Base-by-base conservation (phyloP, 495 filamentous ascomycete genomes). In the Opeltia flavorubescens region DNA sequence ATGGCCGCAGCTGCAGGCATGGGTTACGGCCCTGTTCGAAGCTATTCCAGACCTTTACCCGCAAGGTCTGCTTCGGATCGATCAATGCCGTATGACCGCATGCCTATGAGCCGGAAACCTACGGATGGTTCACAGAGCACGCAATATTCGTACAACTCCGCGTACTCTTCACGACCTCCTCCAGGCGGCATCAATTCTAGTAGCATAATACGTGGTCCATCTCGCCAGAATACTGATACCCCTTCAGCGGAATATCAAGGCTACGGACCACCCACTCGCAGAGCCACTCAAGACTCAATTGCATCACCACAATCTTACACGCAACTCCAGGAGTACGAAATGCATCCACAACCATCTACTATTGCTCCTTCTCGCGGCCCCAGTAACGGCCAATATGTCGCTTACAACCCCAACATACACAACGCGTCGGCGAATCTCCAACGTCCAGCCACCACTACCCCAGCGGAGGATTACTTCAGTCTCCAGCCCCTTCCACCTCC, bases 1-100 rank as follows among this genome's bases (percentile, higher is more conserved):
- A 63, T 84, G 36, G 59, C 60, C 18, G 64, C 66, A 38, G 76
- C 81, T 12, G 76, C 73, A 3, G 66, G 65, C 5, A 80, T 81
- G 62, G 80, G 76, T 34, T 76, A 72, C 47, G 68, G 62, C 27
- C 65, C 71, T 43, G 67, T 62, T 31, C 59, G 52, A 21, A 39
- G 55, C 36, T 58, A 43, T 25, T 43, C 57, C 17, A 43, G 49
- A 30, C 54, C 53, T 33, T 53, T 56, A 2, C 48, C 52, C 12
- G 42, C 55, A 20, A 46, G 49, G 26, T 50, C 34, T 21, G 49
- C 31, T n/a, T 50, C 52, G 20, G 44, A 45, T n/a, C 28, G 25
- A 25, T 30, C 43, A 2, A 18, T 34, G 20, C 27, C 35, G 4
- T 39, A 39, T 21, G 38, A 40, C 9, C 49, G 51, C 31, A 26